Evolutionary conservation across 2,329 filamentous ascomycete species (phyloP).

Genomic region (Trichoderma citrinoviride): DNA sequence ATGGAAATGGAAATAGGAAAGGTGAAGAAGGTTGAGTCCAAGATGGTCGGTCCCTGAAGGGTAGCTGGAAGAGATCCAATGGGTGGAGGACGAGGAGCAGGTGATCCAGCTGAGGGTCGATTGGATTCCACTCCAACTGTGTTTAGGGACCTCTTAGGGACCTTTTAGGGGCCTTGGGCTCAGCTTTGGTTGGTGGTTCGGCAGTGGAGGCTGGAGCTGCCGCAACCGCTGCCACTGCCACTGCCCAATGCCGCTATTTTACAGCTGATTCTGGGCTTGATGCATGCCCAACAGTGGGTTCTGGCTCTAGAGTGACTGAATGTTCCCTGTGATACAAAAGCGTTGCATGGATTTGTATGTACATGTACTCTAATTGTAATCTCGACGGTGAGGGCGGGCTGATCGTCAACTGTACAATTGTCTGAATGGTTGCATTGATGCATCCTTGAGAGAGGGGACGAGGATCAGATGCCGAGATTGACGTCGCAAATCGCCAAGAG

Average conservation of each 20-base stretch:
- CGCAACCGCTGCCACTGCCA: background rate
- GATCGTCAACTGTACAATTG: too few relatives aligned
- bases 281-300: conserved; percentile 9
- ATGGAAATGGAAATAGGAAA: background rate
- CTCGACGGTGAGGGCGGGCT: too few relatives aligned
- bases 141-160: background rate
- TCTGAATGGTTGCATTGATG: too few relatives aligned
- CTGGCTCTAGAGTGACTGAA: background rate
- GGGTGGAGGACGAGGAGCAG: conserved; percentile 12
- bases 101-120: conserved; percentile 16
- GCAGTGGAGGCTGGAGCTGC: background rate
- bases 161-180: background rate
- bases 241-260: background rate
- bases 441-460: too few relatives aligned
- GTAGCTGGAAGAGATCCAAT: background rate
- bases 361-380: too few relatives aligned
- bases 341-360: too few relatives aligned
- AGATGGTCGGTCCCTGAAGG: conserved; percentile 18
- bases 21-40: background rate
- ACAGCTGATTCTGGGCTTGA: background rate
- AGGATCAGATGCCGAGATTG: background rate
- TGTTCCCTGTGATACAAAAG: background rate
- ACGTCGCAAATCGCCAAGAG: too few relatives aligned
- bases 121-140: background rate
- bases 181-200: conserved; percentile 2